Evolutionary conservation across 306 rosid genomes (phyloP), one percentile per base, ranked within the genome.

Genomic region (Coriaria nepalensis): DNA sequence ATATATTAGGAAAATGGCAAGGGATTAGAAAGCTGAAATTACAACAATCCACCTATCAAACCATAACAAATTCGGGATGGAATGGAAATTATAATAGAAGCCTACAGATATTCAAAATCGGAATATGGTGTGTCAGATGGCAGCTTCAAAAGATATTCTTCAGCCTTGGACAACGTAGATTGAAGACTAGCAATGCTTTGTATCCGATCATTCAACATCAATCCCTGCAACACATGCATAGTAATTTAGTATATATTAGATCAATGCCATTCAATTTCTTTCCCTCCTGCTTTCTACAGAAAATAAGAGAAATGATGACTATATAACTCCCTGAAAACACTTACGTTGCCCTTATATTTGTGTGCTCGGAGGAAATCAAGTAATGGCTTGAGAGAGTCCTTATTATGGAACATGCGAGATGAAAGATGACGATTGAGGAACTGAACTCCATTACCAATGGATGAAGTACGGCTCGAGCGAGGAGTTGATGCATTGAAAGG

Each of bases 361-460:
- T 90, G 90, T 40, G 57, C 81, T 43, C 93, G 78, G 55, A 90
- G 97, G 75, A 90, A 90, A 65, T 84, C 83, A 40, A 90, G 84
- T 61, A 90, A 65, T 50, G 97, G 95, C 57, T 74, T 80, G 67
- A 90, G 65, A 8, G 72, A 72, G 39, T 90, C 93, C 71, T 68
- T 84, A 80, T 73, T 84, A 11, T 67, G 93, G 55, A 90, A 90
- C 95, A 90, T 77, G 11, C 0, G 64, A 15, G 97, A 90, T 29
- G 97, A 90, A 44, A 90, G 93, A 72, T 90, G 95, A 49, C 95
- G 95, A 9, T 90, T 90, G 65, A 90, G 97, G 58, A 90, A 90
- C 59, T 84, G 92, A 61, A 90, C 97, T 14, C 97, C 95, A 73
- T 90, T 90, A 54, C 97, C 97, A 62, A 90, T 90, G 50, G 93